Evolutionary conservation across 345 rosid species (phyloP).

Genomic region (Eucalyptus pauciflora): DNA sequence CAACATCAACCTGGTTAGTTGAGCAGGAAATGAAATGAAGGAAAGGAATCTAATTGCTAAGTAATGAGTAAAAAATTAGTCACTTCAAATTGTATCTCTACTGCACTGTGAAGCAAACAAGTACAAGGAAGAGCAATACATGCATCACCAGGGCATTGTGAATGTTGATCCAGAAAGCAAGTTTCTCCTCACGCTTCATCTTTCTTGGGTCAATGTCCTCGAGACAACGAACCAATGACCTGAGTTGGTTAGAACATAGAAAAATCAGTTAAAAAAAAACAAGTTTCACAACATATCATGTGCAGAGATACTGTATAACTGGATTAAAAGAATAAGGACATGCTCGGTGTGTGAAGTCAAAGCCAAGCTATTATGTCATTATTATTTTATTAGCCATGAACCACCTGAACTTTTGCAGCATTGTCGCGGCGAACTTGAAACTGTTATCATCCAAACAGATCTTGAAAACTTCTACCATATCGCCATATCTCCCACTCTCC

Average conservation of each 20-base stretch:
- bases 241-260: background rate
- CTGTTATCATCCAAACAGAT: constrained; percentile 47
- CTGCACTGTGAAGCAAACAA: background rate
- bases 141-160: constrained; percentile 91
- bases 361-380: background rate
- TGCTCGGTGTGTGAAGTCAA: background rate
- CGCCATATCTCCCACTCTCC: constrained; percentile 23
- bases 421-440: constrained; percentile 41
- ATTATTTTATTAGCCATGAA: background rate
- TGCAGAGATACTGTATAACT: background rate
- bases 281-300: background rate
- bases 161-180: constrained; percentile 89
- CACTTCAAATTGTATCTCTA: background rate
- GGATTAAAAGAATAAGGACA: background rate
- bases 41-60: background rate
- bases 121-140: constrained; percentile 13
- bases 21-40: background rate
- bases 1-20: background rate
- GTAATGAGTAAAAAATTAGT: background rate
- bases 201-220: constrained; percentile 66
- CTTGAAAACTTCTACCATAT: constrained; percentile 43
- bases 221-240: constrained; percentile 60
- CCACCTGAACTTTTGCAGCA: constrained; percentile 74
- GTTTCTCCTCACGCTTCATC: constrained; percentile 89
- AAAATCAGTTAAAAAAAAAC: background rate